phyloP scores from a whole-genome alignment of 352 stramenopile species.

The Peronospora farinosa region DNA sequence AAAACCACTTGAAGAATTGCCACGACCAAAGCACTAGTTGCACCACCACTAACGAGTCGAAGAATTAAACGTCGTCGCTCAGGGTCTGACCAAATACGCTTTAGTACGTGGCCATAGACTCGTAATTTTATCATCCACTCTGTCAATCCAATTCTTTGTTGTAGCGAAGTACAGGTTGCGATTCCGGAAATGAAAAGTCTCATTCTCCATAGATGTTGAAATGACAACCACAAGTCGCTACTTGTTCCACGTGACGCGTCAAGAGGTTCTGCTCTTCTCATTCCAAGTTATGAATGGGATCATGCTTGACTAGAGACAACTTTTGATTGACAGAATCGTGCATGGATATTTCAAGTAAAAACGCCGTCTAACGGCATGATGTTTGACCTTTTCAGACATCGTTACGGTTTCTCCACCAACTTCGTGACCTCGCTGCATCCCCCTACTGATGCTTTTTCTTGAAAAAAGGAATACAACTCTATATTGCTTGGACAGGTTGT shows the following conservation, averaged over 20 bases:
- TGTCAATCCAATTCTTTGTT: conserved; percentile 12
- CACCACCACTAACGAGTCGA: conserved; percentile 19
- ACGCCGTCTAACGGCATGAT: too few relatives aligned
- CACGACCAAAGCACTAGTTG: conserved; percentile 10
- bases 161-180: conserved; percentile 5
- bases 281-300: too few relatives aligned
- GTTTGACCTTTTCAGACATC: too few relatives aligned
- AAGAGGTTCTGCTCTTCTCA: too few relatives aligned
- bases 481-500: background rate
- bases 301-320: too few relatives aligned
- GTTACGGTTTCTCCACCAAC: too few relatives aligned
- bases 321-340: too few relatives aligned
- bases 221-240: conserved; percentile 12
- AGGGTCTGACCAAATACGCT: conserved; percentile 9
- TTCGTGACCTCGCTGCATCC: too few relatives aligned
- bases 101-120: conserved; percentile 10
- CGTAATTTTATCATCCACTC: conserved; percentile 2
- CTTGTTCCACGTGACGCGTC: too few relatives aligned
- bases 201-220: conserved; percentile 7
- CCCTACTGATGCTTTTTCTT: too few relatives aligned
- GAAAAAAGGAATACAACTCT: too few relatives aligned
- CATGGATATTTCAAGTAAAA: too few relatives aligned
- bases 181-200: conserved; percentile 9
- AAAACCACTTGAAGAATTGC: conserved; percentile 17
- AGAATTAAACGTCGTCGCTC: conserved; percentile 12